Conservation (phyloP, 2,329 filamentous ascomycete genomes). For the Penicillium sp. region DNA sequence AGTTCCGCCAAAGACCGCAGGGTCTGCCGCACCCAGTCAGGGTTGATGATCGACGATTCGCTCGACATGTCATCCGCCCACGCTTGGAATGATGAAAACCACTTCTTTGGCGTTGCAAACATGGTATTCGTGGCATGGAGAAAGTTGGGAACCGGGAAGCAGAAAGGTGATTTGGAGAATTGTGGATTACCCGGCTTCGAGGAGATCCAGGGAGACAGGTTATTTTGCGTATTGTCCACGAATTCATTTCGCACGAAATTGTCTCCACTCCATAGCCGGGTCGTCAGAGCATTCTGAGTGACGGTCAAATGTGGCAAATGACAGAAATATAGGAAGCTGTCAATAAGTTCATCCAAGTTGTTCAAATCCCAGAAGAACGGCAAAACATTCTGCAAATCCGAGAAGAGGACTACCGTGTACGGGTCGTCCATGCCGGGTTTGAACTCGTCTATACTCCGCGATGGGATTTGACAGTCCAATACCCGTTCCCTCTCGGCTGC, state of each 20-base stretch:
- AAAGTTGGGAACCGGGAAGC: conserved; percentile 40
- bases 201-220: conserved; percentile 29
- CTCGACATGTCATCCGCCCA: conserved; percentile 29
- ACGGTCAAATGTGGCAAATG: conserved; percentile 57
- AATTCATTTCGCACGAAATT: conserved; percentile 51
- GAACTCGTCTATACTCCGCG: conserved; percentile 69
- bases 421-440: conserved; percentile 69
- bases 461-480: conserved; percentile 58
- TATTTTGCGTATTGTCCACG: conserved; percentile 28
- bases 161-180: conserved; percentile 24
- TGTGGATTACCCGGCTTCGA: conserved; percentile 5
- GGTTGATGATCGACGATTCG: conserved; percentile 37
- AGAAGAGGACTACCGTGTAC: conserved; percentile 75
- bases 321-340: conserved; percentile 70
- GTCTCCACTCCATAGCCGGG: conserved; percentile 49
- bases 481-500: conserved; percentile 55
- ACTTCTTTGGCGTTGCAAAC: conserved; percentile 52
- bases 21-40: conserved; percentile 51
- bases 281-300: conserved; percentile 22
- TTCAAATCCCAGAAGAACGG: conserved; percentile 29
- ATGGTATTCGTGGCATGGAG: conserved; percentile 52
- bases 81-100: conserved; percentile 41
- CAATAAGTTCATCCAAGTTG: conserved; percentile 54
- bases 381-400: conserved; percentile 68
- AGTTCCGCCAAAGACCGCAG: conserved; percentile 58